phyloP scores from a whole-genome alignment of 371 early-diverging fungal species.

The Lichtheimia corymbifera region DNA sequence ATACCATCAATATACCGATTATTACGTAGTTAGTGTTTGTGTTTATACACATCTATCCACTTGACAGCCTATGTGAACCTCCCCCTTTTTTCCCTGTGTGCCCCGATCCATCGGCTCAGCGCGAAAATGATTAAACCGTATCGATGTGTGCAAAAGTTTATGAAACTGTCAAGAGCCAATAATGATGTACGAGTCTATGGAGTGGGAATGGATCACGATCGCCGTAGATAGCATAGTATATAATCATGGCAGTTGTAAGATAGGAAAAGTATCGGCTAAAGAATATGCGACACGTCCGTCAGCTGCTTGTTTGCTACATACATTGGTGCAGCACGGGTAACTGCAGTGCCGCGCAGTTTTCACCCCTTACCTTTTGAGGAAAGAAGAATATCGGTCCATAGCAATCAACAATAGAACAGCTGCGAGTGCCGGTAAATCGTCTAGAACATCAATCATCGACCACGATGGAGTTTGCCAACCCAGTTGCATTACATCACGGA shows the following conservation, averaged over 20 bases:
- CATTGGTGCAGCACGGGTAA: not conserved
- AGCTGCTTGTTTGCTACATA: not conserved
- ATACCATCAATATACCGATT: conserved; percentile 4
- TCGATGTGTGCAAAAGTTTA: not conserved
- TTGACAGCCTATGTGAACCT: no score
- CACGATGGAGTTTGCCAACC: conserved; percentile 36
- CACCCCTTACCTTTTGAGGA: not conserved
- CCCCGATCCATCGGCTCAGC: not conserved
- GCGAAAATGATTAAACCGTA: not conserved
- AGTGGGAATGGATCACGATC: not conserved
- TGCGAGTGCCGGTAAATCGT: conserved; percentile 11
- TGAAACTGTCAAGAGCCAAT: not conserved
- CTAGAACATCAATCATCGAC: not conserved
- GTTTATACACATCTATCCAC: no score
- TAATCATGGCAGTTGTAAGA: not conserved
- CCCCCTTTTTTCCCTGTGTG: no score
- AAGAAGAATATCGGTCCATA: not conserved
- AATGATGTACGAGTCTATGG: not conserved
- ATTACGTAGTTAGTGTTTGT: not conserved
- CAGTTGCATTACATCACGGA: conserved; percentile 55
- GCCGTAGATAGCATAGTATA: not conserved
- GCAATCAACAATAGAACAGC: conserved; percentile 1
- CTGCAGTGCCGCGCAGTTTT: not conserved
- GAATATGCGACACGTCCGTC: not conserved
- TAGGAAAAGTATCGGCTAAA: not conserved